phyloP scores from a whole-genome alignment of 345 rosid species.

The Dipteronia dyeriana region DNA sequence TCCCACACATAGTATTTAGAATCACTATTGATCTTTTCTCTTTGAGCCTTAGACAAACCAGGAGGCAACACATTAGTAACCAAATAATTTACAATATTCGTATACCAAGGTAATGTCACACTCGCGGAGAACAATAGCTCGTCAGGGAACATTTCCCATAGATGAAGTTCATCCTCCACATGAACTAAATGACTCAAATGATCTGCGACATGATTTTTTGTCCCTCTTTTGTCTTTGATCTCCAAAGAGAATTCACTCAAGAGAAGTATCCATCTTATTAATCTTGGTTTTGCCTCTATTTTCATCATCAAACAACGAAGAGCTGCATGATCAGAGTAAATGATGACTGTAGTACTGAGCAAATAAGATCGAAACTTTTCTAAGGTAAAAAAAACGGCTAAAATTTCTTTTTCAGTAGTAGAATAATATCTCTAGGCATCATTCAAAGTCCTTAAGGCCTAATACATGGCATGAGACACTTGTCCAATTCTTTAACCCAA shows the following conservation, averaged over 20 bases:
- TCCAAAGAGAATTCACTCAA: not conserved
- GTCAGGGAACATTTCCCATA: not conserved
- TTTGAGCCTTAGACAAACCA: not conserved
- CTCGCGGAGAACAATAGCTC: not conserved
- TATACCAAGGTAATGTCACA: not conserved
- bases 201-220: not conserved
- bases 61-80: not conserved
- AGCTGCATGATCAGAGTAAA: too few relatives aligned
- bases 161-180: not conserved
- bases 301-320: too few relatives aligned
- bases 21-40: constrained; percentile 4
- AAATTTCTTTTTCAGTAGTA: too few relatives aligned
- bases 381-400: too few relatives aligned
- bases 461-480: too few relatives aligned
- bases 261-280: too few relatives aligned
- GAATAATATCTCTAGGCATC: too few relatives aligned
- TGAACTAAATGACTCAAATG: not conserved
- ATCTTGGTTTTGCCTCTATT: too few relatives aligned
- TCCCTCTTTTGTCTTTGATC: not conserved
- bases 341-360: too few relatives aligned
- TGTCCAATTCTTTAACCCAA: too few relatives aligned
- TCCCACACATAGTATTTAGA: constrained; percentile 7
- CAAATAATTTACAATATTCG: constrained; percentile 5
- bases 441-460: too few relatives aligned
- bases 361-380: too few relatives aligned